Conservation (phyloP, 2,329 filamentous ascomycete species). For the Colletotrichum tropicicola region DNA sequence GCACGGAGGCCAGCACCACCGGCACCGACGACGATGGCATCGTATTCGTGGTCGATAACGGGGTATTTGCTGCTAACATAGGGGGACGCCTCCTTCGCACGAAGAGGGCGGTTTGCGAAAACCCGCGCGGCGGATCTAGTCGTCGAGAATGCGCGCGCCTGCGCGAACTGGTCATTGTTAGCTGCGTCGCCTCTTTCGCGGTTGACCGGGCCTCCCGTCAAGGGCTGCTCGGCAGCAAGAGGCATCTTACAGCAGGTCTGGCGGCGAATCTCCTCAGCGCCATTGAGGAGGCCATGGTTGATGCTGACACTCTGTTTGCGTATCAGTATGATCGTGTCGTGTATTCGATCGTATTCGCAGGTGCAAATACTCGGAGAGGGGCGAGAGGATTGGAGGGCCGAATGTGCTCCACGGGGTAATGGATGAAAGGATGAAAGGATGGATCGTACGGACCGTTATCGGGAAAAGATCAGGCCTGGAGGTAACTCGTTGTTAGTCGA, state of each 20-base stretch:
- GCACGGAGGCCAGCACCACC: conserved; percentile 84
- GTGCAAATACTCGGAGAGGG: neutral
- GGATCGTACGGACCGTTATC: conserved; percentile 18
- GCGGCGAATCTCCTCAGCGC: conserved; percentile 69
- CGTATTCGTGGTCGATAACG: conserved; percentile 98
- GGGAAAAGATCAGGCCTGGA: conserved; percentile 5
- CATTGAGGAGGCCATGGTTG: conserved; percentile 69
- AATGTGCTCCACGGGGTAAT: neutral
- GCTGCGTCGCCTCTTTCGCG: conserved; percentile 7
- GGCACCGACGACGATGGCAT: conserved; percentile 92
- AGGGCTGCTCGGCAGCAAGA: conserved; percentile 11
- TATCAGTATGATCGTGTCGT: conserved; percentile 6
- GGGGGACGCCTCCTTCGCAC: conserved; percentile 91
- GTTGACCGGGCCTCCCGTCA: conserved; percentile 33
- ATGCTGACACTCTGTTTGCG: neutral
- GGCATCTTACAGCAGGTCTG: conserved; percentile 62
- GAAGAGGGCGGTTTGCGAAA: conserved; percentile 84
- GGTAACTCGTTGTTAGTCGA: neutral
- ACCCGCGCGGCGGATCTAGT: conserved; percentile 85
- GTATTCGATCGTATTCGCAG: neutral
- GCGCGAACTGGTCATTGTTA: conserved; percentile 63
- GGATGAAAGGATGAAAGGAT: neutral
- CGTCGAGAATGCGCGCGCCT: conserved; percentile 85
- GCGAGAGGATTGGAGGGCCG: neutral
- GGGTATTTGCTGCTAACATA: conserved; percentile 91